Base-by-base conservation (phyloP, 768 basidiomycete genomes). In the Kwoniella pini region DNA sequence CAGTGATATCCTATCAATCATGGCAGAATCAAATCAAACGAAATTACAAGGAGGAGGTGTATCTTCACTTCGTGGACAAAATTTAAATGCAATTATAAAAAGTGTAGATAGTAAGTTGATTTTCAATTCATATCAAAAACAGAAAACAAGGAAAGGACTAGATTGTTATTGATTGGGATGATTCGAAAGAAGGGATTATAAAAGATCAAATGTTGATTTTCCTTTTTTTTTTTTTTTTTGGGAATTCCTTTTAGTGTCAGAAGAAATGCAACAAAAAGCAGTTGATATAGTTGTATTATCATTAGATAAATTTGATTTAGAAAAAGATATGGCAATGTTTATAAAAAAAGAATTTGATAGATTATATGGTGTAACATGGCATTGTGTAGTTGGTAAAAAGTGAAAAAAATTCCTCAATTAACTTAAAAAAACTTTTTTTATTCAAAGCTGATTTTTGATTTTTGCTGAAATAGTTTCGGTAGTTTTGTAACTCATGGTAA, bases 331-430 rank as follows among this genome's bases (percentile, higher is more conserved):
- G 76, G 95, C 95, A 15, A 92, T 94, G 40, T 87, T 90, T 80
- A 90, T 97, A 85, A 98, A 98, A 85, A 93, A 93, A 80, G 92
- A 96, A 82, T 92, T 94, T 78, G 95, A 98, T 83, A 84, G 86
- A 81, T 83, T 88, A 80, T 87, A 91, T 70, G 91, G 91, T 24
- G 86, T 90, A 57, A 96, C 94, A 70, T 98, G 95, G 95, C 95
- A 98, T 79, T 92, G 93, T 79, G 93, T 98, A 67, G 95, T 95
- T 51, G 95, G 95, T 62, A 97, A 95, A 84, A 96, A 97, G 77
- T 79, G 56, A 64, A n/a, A n/a, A n/a, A n/a, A n/a, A n/a, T n/a
- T n/a, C n/a, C n/a, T n/a, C n/a, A n/a, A n/a, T n/a, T n/a, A n/a
- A n/a, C n/a, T n/a, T n/a, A n/a, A n/a, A n/a, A n/a, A n/a, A n/a